Base-by-base conservation (phyloP, 495 filamentous ascomycete species). In the Aspergillus affinis region DNA sequence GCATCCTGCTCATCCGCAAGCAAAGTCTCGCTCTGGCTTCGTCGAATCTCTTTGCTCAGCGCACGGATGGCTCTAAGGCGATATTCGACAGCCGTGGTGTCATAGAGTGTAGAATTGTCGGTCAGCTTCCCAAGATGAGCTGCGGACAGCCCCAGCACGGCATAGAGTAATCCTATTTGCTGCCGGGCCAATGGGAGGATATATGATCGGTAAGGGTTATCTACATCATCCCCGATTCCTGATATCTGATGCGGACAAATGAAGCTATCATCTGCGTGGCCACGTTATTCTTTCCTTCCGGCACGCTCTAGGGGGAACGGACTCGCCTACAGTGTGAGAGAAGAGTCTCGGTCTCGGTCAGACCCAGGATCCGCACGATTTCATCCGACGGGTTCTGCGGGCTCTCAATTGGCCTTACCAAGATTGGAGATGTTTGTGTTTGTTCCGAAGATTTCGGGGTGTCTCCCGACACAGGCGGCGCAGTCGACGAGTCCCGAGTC, bases 161-260 rank as follows among this genome's bases (percentile, higher is more conserved):
- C 67, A 55, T 73, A 72, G 12, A 77, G 55, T 2, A 77, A 48
- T 3, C 71, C 69, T 1, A 73, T 66, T 56, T 77, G 70, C 50
- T 75, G 66, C 41, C 70, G 64, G 27, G 73, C 74, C 27, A 77
- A 57, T 1, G 73, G 71, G 10, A 75, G 54, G 20, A 77, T 68
- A 61, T 74, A 77, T 3, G 62, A 55, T 48, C 70, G 62, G 50
- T 77, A 77, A 1, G 74, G 74, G 41, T 77, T 77, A 27, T 73
- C 62, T 1, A 45, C 41, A 6, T 52, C 55, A 53, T 65, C 53
- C 2, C 63, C 63, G 29, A 63, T 51, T 26, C 69, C 70, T 0
- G 74, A 73, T 9, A 77, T 71, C 26, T 77, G 74, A 57, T 75
- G 73, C 4, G 74, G 74, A 48, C 72, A 75, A 26, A 77, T 73